These are phyloP conservation scores for Petrea volubilis DNA, from an alignment of 257 asterid genomes.

Conservation along the genomic window DNA sequence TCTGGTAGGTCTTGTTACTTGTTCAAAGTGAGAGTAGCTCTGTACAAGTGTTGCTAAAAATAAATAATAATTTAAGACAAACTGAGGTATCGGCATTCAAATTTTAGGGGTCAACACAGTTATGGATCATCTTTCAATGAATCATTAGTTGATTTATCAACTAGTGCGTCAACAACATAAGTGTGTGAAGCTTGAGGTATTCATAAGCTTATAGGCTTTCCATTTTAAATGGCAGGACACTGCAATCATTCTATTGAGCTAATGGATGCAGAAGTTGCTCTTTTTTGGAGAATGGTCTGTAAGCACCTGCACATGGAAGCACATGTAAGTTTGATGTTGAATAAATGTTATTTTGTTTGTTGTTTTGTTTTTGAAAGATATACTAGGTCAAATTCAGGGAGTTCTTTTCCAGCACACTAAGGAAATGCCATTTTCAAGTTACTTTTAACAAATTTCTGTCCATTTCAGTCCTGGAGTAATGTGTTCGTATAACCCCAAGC, in stretches of 20 bases:
- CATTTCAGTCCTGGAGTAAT: neutral
- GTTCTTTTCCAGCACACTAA: neutral
- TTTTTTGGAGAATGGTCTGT: constrained; percentile 85
- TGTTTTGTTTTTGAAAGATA: neutral
- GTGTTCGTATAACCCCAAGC: neutral
- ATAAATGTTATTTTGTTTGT: constrained; percentile 8
- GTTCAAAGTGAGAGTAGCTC: neutral
- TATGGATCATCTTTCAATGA: neutral
- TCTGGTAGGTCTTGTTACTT: neutral
- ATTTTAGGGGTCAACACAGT: neutral
- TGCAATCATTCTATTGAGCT: constrained; percentile 46
- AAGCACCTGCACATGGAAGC: constrained; percentile 79
- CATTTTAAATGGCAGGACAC: constrained; percentile 43
- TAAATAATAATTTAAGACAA: neutral
- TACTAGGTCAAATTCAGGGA: neutral
- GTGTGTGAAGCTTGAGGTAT: neutral
- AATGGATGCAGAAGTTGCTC: constrained; percentile 89
- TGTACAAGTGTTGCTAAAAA: neutral
- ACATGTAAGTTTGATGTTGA: constrained; percentile 53
- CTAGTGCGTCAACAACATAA: neutral
- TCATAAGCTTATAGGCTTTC: constrained; percentile 5
- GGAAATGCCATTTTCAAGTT: constrained; percentile 8
- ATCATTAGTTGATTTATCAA: neutral
- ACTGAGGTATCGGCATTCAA: neutral
- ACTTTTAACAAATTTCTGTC: neutral